phyloP scores from a whole-genome alignment of 768 basidiomycete genomes.

The Boletus subparvulus region DNA sequence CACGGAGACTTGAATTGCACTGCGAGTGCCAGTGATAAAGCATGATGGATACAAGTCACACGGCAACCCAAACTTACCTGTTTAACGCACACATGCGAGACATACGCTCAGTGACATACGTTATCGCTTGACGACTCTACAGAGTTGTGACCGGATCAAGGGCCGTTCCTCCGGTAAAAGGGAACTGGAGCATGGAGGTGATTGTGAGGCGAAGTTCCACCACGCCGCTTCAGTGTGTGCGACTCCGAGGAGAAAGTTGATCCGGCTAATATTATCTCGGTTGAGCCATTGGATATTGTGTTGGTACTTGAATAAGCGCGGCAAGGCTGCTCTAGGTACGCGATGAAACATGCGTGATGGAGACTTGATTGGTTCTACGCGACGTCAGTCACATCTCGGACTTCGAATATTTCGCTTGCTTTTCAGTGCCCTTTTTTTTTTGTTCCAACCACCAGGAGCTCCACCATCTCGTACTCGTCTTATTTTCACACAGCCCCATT shows the following conservation, averaged over 20 bases:
- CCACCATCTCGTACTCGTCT: constrained; percentile 6
- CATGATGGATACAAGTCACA: neutral
- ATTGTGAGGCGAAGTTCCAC: too few species aligned
- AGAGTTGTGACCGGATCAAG: neutral
- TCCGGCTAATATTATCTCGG: neutral
- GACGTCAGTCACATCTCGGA: constrained; percentile 13
- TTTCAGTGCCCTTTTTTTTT: constrained; percentile 17
- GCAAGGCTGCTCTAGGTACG: neutral
- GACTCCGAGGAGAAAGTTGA: neutral
- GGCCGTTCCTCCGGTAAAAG: neutral
- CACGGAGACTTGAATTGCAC: neutral
- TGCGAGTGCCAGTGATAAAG: neutral
- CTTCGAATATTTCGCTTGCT: constrained; percentile 13
- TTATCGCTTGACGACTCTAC: neutral
- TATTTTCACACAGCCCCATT: constrained; percentile 10
- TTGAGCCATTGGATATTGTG: neutral
- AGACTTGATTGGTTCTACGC: constrained; percentile 14
- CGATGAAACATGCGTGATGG: neutral
- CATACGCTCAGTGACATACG: neutral
- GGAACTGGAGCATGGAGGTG: too few species aligned
- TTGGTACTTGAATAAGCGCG: neutral
- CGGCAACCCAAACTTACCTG: neutral
- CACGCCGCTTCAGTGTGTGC: too few species aligned
- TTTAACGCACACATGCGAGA: neutral
- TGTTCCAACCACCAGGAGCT: neutral